Percentiles rank a stretch among this genome's conserved stretches.
Evolutionary conservation across 169 alveolate genomes (phyloP).

Genomic region (Eimeria zaria): DNA sequence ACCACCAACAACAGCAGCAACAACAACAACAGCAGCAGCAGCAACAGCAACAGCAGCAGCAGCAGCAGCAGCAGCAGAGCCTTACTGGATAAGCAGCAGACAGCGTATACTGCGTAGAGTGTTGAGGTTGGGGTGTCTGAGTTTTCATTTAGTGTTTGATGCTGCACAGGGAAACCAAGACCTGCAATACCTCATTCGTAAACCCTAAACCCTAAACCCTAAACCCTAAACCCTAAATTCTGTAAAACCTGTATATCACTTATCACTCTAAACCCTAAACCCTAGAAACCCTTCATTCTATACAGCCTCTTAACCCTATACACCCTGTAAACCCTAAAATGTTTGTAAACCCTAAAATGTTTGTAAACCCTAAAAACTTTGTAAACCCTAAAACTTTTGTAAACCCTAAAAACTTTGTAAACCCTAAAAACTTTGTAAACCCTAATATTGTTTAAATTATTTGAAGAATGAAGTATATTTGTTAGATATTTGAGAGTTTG

Average conservation of each 20-base stretch:
- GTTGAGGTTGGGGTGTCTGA: slow-evolving; percentile 55
- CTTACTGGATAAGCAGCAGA: slow-evolving; percentile 8
- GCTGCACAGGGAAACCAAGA: slow-evolving; percentile 73
- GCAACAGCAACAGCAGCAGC: slow-evolving; percentile 62
- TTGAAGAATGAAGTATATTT: too few species aligned
- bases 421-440: slow-evolving; percentile 2
- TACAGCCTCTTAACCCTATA: background rate
- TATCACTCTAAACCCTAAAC: background rate
- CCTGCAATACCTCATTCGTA: slow-evolving; percentile 50
- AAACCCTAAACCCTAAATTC: slow-evolving; percentile 42
- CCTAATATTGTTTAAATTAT: too few species aligned
- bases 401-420: too few species aligned
- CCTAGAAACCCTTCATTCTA: too few species aligned
- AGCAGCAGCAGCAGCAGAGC: slow-evolving; percentile 34
- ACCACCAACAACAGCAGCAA: background rate
- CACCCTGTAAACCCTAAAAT: background rate
- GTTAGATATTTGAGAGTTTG: too few species aligned
- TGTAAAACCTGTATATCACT: too few species aligned
- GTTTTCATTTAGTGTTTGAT: slow-evolving; percentile 69
- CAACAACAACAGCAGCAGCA: slow-evolving; percentile 18
- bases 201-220: slow-evolving; percentile 74
- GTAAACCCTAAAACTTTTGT: background rate
- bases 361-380: too few species aligned
- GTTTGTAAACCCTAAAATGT: too few species aligned
- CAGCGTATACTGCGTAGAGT: slow-evolving; percentile 25